These are phyloP conservation scores for Monosporascus ibericus DNA, from an alignment of 2,329 filamentous ascomycete genomes.

Conservation along the genomic window DNA sequence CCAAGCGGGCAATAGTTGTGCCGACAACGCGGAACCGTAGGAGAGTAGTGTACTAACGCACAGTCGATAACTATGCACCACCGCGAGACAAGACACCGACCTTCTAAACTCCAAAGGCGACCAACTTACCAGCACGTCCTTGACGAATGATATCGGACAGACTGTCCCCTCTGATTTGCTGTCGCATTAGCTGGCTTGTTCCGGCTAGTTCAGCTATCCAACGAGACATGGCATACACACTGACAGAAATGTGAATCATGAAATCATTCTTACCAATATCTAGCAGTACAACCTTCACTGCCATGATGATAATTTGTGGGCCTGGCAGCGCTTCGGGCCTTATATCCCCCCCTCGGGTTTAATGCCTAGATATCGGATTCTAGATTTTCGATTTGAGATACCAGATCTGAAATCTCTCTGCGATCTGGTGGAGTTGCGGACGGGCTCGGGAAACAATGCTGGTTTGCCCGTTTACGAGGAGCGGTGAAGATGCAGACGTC, in stretches of 20 bases:
- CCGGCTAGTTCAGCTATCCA: constrained; percentile 26
- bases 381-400: constrained; percentile 7
- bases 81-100: not conserved
- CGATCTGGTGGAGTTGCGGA: constrained; percentile 4
- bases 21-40: not conserved
- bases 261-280: constrained; percentile 48
- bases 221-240: constrained; percentile 13
- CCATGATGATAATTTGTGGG: constrained; percentile 12
- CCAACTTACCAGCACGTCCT: constrained; percentile 68
- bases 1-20: not conserved
- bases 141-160: constrained; percentile 79
- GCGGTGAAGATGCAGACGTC: constrained; percentile 16
- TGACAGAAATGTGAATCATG: constrained; percentile 13
- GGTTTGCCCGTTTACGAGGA: constrained; percentile 14
- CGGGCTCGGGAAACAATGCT: constrained; percentile 12
- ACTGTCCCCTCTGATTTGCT: constrained; percentile 65
- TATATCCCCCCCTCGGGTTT: too few relatives aligned
- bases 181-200: constrained; percentile 34
- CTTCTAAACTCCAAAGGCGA: constrained; percentile 6
- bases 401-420: constrained; percentile 3
- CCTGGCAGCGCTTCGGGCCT: too few relatives aligned
- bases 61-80: not conserved
- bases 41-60: not conserved
- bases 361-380: not conserved
- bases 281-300: constrained; percentile 44